Evolutionary conservation across 352 stramenopile genomes (phyloP), one percentile per base, ranked within the genome.

Genomic region (Phytophthora niederhauseri): DNA sequence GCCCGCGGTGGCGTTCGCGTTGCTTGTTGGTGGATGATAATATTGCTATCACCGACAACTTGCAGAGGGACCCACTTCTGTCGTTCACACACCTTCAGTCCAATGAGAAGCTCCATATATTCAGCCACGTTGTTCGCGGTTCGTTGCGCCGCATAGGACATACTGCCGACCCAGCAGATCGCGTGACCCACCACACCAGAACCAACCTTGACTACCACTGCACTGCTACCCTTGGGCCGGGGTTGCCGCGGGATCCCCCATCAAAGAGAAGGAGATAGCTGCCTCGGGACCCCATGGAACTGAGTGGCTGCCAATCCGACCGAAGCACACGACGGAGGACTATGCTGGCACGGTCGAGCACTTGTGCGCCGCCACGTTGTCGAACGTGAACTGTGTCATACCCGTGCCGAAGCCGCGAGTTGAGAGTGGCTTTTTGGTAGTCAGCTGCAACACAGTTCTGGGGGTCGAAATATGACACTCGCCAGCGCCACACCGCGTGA

Each of bases 191-290:
- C 53, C n/a, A 19, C 26, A n/a, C 17, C 11, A 11, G 6, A 11
- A 6, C 53, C 53, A 15, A 50, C 6, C 6, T 17, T 17, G 11
- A 59, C 30, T 3, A 59, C 34, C 6, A 49, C 53, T 24, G 53
- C 31, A 3, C n/a, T 34, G 15, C 17, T 31, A 7, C 53, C 31
- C 6, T 28, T 17, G 53, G 53, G 1, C 53, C 53, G 11, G 53
- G 53, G 19, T 59, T 59, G 3, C 53, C 30, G 7, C 53, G 53
- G 1, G 53, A 59, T 9, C 53, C 53, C 8, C 53, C 53, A 30
- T 59, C 53, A 28, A 59, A 59, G 34, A 59, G 50, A 6, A 59
- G 30, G 4, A 48, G 6, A 31, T 59, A 49, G 17, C 53, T 24
- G 31, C 8, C 26, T 2, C 28, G 26, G 28, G 26, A 4, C 2